phyloP scores from a whole-genome alignment of 2,329 filamentous ascomycete genomes.

The Ophiostoma quercus region DNA sequence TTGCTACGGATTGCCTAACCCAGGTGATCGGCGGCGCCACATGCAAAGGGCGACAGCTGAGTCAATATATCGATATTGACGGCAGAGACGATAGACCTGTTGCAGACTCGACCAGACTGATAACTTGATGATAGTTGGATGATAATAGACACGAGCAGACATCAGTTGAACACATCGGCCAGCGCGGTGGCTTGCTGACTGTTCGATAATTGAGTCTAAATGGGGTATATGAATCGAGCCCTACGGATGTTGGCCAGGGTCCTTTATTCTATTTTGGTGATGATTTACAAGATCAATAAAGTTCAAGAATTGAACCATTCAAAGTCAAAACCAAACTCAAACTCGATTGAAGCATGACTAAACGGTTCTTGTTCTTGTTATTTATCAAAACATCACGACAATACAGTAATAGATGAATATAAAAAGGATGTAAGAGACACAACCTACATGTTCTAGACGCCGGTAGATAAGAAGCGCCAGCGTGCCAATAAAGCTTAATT shows the following conservation, averaged over 20 bases:
- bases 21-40: too few species aligned
- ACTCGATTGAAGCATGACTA: too few species aligned
- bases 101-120: background rate
- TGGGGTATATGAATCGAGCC: background rate
- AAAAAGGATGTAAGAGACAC: too few species aligned
- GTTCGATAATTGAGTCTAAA: background rate
- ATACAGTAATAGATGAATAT: background rate
- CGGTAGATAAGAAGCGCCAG: background rate
- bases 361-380: too few species aligned
- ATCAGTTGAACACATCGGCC: background rate
- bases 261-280: too few species aligned
- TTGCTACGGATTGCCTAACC: too few species aligned
- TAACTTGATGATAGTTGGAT: background rate
- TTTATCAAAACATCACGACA: background rate
- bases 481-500: slow-evolving; percentile 5
- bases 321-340: too few species aligned
- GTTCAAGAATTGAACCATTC: too few species aligned
- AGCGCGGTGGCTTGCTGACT: background rate
- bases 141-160: background rate
- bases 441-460: background rate
- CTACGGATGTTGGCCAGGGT: background rate
- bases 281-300: too few species aligned
- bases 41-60: slow-evolving; percentile 1
- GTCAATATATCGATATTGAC: background rate
- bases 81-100: background rate